phyloP scores from a whole-genome alignment of 148 eudicot genomes.

The Spergularia bocconei region DNA sequence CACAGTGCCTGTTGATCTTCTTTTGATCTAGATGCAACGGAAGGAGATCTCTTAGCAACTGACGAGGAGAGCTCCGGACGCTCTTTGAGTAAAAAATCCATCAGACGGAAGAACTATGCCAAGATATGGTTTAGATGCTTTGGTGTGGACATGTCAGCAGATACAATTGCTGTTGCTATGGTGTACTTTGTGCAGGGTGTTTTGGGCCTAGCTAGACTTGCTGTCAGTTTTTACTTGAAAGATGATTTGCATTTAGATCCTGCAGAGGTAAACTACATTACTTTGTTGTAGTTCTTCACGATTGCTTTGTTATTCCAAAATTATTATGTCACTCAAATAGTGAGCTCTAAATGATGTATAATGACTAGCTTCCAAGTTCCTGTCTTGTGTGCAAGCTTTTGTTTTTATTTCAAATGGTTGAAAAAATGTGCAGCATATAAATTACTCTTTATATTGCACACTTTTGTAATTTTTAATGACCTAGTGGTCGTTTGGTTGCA shows the following conservation, averaged over 20 bases:
- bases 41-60: constrained; percentile 43
- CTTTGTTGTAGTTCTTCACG: not conserved
- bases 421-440: constrained; percentile 6
- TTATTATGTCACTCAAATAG: not conserved
- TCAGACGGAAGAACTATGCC: constrained; percentile 40
- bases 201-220: constrained; percentile 90
- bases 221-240: constrained; percentile 92
- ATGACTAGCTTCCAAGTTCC: not conserved
- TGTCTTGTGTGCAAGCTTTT: not conserved
- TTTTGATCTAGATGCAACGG: constrained; percentile 40
- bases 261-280: constrained; percentile 66
- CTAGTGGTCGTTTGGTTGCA: no score
- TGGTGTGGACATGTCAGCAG: constrained; percentile 93
- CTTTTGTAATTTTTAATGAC: not conserved
- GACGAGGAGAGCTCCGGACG: constrained; percentile 39
- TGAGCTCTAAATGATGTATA: not conserved
- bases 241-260: constrained; percentile 98
- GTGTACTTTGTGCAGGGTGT: constrained; percentile 99
- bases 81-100: constrained; percentile 39
- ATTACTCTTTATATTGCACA: not conserved
- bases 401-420: not conserved
- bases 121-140: constrained; percentile 46
- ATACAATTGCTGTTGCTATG: constrained; percentile 94
- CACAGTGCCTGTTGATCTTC: constrained; percentile 5
- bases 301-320: not conserved